Percentiles rank a stretch among this genome's conserved stretches.
phyloP scores from a whole-genome alignment of 345 rosid genomes.

The Acer negundo region DNA sequence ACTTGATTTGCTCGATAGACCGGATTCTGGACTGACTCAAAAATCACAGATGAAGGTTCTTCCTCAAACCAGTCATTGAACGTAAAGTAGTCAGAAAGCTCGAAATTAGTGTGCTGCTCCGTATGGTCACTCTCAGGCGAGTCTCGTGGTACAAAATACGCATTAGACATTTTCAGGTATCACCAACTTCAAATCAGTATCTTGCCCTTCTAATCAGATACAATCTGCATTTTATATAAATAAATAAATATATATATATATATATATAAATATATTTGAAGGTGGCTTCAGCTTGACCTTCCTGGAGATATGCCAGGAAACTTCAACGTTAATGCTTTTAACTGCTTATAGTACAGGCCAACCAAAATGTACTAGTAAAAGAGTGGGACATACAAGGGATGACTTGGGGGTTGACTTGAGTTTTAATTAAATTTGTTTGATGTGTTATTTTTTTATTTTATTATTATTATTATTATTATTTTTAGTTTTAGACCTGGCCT shows the following conservation, averaged over 20 bases:
- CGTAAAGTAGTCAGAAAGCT: constrained; percentile 48
- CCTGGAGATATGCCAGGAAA: constrained; percentile 37
- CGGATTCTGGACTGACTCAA: constrained; percentile 34
- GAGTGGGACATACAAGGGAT: constrained; percentile 22
- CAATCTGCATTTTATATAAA: neutral
- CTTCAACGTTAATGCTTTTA: constrained; percentile 32
- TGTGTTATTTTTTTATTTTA: neutral
- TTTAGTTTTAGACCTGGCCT: neutral
- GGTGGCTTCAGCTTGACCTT: constrained; percentile 40
- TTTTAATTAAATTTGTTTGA: neutral
- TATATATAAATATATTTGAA: neutral
- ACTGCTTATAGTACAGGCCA: neutral
- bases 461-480: no score
- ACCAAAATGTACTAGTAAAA: neutral
- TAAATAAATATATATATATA: neutral
- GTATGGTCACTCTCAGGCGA: constrained; percentile 38
- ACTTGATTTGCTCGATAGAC: constrained; percentile 35
- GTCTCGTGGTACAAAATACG: constrained; percentile 15
- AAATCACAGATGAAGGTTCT: constrained; percentile 35
- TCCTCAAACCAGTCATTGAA: constrained; percentile 61
- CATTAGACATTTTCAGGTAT: constrained; percentile 26
- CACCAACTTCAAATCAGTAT: neutral
- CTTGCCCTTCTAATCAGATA: neutral
- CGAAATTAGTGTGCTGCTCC: constrained; percentile 39
- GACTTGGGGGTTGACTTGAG: constrained; percentile 8